Evolutionary conservation across 2,329 filamentous ascomycete genomes (phyloP), one percentile per base, ranked within the genome.

Genomic region (Aspergillus thermomutatus): DNA sequence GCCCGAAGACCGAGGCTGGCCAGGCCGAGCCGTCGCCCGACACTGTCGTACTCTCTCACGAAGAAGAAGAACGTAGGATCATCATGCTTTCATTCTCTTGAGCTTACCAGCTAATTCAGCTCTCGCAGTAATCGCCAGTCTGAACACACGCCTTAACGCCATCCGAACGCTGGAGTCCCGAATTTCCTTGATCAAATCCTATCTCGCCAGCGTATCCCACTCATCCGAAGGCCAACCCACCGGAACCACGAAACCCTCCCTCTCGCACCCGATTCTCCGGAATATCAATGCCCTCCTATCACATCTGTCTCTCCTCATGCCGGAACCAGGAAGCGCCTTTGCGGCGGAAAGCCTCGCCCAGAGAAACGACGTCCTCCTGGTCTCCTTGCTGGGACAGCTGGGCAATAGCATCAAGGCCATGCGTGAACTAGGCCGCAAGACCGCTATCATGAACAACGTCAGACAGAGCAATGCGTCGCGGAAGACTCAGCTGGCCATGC

Each of bases 151-250:
- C 68, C 84, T 89, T 60, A 97, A 97, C 74, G 92, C 94, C 26
- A 88, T 97, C 69, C 93, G 92, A 76, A 97, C 96, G 87, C 85
- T 99, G 27, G 87, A 93, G 67, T 85, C 87, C 6, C 86, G 90
- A 50, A 85, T 94, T 64, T 82, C 83, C 47, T 82, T 93, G 55
- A 83, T 93, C 63, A 83, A 83, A 58, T 81, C 81, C n/a, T 97
- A 97, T 71, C 85, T 99, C 49, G 80, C 87, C 60, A 83, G 82
- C 14, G 82, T 94, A 2, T 88, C 89, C 1, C 80, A 84, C 7
- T 87, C 86, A 23, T 86, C 87, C 66, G 77, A 25, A 70, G 73
- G 6, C 63, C 57, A 50, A 66, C 60, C 50, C 71, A 64, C 41
- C 65, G 67, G 9, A 66, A 55, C 62, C 69, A 49, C 64, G 77